Percentiles rank a stretch among this genome's conserved stretches.
Evolutionary conservation across 2,329 filamentous ascomycete genomes (phyloP).

Genomic region (Microdochium paspali): DNA sequence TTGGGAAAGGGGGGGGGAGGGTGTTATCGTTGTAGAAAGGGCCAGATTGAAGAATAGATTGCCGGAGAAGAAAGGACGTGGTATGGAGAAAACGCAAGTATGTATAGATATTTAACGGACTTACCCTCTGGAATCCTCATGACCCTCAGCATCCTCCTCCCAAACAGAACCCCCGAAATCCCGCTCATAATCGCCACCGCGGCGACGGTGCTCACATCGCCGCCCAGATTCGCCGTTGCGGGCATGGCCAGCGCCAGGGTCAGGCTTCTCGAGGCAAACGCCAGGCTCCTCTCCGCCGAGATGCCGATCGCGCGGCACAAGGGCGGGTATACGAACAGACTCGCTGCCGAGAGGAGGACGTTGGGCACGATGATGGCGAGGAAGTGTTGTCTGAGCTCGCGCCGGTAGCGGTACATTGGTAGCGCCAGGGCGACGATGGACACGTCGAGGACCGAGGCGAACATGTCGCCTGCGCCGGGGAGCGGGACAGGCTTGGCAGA

Average conservation of each 20-base stretch:
- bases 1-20: too few species aligned
- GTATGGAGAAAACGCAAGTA: too few species aligned
- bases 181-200: slow-evolving; percentile 50
- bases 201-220: slow-evolving; percentile 44
- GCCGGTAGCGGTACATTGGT: slow-evolving; percentile 51
- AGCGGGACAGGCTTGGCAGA: slow-evolving; percentile 13
- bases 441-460: slow-evolving; percentile 44
- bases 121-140: slow-evolving; percentile 44
- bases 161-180: slow-evolving; percentile 48
- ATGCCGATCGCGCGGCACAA: slow-evolving; percentile 47
- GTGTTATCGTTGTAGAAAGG: too few species aligned
- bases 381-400: slow-evolving; percentile 44
- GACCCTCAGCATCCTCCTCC: slow-evolving; percentile 33
- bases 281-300: slow-evolving; percentile 36
- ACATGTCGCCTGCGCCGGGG: slow-evolving; percentile 48
- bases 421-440: slow-evolving; percentile 49
- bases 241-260: slow-evolving; percentile 52
- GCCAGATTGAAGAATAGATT: too few species aligned
- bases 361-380: slow-evolving; percentile 44
- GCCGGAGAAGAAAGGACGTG: neutral
- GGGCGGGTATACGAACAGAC: slow-evolving; percentile 47
- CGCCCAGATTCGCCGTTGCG: slow-evolving; percentile 44
- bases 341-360: slow-evolving; percentile 37
- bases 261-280: slow-evolving; percentile 46
- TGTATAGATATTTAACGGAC: too few species aligned